These are phyloP conservation scores for Fusarium napiforme DNA, from an alignment of 2,329 filamentous ascomycete species.

Conservation along the genomic window DNA sequence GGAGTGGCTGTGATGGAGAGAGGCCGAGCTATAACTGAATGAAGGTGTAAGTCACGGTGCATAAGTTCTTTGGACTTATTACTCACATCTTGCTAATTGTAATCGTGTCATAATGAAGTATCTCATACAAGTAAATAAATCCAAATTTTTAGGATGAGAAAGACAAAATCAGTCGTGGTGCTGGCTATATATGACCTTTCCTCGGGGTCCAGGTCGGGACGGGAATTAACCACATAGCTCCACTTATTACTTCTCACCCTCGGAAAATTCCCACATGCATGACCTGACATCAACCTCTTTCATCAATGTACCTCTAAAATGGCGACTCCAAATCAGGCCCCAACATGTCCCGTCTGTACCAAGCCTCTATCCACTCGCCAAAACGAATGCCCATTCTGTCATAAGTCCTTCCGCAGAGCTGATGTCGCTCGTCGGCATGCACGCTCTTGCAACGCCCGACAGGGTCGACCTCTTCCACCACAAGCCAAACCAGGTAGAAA, in stretches of 20 bases:
- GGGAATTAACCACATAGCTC: conserved; percentile 26
- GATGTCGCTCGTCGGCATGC: conserved; percentile 29
- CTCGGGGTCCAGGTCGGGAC: not conserved
- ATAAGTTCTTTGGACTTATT: fast-evolving
- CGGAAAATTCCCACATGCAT: conserved; percentile 35
- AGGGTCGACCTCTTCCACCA: conserved; percentile 9
- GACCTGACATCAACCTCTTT: not conserved
- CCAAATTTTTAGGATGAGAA: not conserved
- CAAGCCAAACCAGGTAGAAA: conserved; percentile 26
- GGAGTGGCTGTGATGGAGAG: not conserved
- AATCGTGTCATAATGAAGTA: not conserved
- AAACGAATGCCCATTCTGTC: conserved; percentile 24
- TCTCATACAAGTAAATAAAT: not conserved
- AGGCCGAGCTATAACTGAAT: conserved; percentile 1
- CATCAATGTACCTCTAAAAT: not conserved
- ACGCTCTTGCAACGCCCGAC: conserved; percentile 12
- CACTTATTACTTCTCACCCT: not conserved
- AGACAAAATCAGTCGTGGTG: not conserved
- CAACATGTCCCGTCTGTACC: not conserved
- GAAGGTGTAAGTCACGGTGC: conserved; percentile 18
- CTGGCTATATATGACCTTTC: not conserved
- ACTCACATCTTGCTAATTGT: conserved; percentile 12
- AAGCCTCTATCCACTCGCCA: not conserved
- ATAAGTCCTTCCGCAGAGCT: conserved; percentile 17
- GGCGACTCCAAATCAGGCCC: not conserved